Percentiles rank a stretch among this genome's conserved stretches.
These are phyloP conservation scores for Chrysoporthe cubensis DNA, from an alignment of 2,329 filamentous ascomycete genomes.

Conservation along the genomic window DNA sequence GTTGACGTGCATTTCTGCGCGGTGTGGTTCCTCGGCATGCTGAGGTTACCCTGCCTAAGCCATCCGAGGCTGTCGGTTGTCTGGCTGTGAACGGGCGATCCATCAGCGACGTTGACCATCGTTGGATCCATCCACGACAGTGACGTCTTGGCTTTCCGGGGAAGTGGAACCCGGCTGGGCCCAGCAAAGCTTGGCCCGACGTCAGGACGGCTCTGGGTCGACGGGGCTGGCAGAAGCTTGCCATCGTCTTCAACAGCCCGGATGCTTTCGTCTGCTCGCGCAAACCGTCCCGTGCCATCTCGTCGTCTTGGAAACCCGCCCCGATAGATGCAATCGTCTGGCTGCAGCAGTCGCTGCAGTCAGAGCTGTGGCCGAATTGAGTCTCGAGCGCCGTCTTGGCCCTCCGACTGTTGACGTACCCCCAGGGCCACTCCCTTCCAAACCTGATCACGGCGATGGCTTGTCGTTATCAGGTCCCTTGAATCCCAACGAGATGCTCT, in stretches of 20 bases:
- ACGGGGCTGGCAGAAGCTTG: background rate
- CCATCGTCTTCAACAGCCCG: background rate
- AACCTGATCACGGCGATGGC: background rate
- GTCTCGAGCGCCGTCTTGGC: constrained; percentile 4
- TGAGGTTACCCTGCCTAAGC: background rate
- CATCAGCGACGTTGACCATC: background rate
- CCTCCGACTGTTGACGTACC: constrained; percentile 1
- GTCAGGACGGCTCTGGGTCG: background rate
- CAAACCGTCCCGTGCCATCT: background rate
- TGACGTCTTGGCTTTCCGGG: constrained; percentile 18
- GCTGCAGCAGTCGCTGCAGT: background rate
- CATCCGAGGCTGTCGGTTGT: background rate
- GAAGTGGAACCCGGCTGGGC: constrained; percentile 4
- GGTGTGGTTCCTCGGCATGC: background rate
- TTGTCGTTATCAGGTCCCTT: constrained; percentile 12
- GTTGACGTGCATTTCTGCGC: background rate
- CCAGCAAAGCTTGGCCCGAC: constrained; percentile 8
- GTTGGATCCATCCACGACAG: background rate
- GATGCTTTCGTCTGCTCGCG: background rate
- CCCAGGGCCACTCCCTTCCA: background rate
- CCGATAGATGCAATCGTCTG: background rate
- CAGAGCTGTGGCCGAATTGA: background rate
- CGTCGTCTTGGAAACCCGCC: background rate
- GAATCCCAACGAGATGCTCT: background rate
- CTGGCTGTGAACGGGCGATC: background rate